phyloP scores from a whole-genome alignment of 2,329 filamentous ascomycete species.

The Colletotrichum tropicale region DNA sequence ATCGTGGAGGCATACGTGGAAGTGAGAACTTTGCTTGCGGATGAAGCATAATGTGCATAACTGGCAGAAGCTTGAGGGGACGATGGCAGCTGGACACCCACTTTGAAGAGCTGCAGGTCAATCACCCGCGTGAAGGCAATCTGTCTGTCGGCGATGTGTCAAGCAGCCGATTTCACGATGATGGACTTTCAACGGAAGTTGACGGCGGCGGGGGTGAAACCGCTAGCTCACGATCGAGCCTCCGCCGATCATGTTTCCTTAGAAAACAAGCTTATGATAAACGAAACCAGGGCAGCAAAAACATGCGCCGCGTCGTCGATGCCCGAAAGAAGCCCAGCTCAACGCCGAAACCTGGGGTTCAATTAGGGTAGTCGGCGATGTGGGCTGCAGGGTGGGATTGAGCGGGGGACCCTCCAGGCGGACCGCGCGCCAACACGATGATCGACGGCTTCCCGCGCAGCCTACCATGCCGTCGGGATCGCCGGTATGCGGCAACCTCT shows the following conservation, averaged over 20 bases:
- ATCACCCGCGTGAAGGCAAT: too few relatives aligned
- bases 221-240: background rate
- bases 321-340: background rate
- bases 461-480: background rate
- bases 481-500: background rate
- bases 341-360: background rate
- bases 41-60: background rate
- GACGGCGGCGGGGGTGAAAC: background rate
- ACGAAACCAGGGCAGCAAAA: background rate
- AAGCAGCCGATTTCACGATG: background rate
- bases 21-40: background rate
- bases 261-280: background rate
- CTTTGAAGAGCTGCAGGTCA: background rate
- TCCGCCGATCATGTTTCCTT: background rate
- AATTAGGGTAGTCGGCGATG: background rate
- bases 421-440: background rate
- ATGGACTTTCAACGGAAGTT: background rate
- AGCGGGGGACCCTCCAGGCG: background rate
- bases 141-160: background rate
- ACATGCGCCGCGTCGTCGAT: background rate
- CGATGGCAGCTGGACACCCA: background rate
- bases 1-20: background rate
- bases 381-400: background rate
- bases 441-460: slow-evolving; percentile 1
- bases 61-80: background rate